Conservation (phyloP, 2,329 filamentous ascomycete species). For the Alternaria metachromatica region DNA sequence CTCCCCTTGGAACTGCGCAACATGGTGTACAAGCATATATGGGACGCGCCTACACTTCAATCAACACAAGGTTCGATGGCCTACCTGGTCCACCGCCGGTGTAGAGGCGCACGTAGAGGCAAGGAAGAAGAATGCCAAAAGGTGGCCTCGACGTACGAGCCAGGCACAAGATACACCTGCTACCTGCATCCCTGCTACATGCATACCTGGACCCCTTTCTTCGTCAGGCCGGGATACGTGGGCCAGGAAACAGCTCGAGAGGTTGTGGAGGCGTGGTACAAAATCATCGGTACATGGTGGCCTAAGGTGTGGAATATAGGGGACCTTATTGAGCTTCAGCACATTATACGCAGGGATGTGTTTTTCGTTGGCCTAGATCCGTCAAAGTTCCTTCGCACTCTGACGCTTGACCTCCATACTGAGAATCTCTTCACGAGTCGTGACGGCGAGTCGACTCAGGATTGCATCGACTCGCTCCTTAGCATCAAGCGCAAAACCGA, state of each 20-base stretch:
- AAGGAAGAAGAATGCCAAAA: background rate
- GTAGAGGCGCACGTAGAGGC: background rate
- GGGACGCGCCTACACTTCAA: background rate
- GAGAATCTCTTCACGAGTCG: too few relatives aligned
- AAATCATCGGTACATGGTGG: background rate
- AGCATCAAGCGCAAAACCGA: background rate
- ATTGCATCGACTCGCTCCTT: background rate
- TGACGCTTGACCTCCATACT: background rate
- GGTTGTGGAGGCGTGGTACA: background rate
- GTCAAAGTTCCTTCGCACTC: background rate
- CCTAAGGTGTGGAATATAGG: background rate
- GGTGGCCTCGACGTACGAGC: background rate
- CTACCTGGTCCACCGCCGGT: background rate
- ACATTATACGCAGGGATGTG: background rate
- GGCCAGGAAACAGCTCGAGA: background rate
- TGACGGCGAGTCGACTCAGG: background rate
- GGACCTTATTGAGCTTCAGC: background rate
- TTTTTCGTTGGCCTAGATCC: background rate
- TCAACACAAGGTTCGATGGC: background rate
- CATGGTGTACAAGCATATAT: background rate
- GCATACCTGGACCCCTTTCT: background rate
- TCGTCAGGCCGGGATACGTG: background rate
- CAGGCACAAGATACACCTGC: background rate
- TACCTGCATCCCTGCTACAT: too few relatives aligned
- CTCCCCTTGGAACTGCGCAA: background rate